Evolutionary conservation across 2,329 filamentous ascomycete genomes (phyloP), one percentile per base, ranked within the genome.

Genomic region (Beauveria rudraprayagi): DNA sequence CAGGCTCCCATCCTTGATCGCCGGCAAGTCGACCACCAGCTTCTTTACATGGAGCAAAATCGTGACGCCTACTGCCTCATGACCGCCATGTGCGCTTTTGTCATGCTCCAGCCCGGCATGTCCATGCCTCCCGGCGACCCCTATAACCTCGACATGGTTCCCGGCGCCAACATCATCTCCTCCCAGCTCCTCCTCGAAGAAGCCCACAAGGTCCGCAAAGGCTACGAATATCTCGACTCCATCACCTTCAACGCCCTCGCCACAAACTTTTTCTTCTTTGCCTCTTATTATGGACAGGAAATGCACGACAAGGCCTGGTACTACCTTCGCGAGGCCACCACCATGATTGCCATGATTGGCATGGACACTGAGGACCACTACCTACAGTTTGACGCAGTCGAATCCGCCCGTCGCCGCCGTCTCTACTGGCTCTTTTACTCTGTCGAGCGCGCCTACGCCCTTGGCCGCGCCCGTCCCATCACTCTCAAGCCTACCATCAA

Each of bases 181-280:
- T 86, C 85, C 40, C 84, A 85, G 57, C 74, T 88, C 44, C 76
- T 92, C 53, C 76, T 91, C 64, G 84, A 89, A 54, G 89, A 92
- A 71, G 80, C 82, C 1, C 70, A 86, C 17, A 79, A 83, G n/a
- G 84, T 87, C 5, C 80, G 85, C 60, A 86, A 85, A 69, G 81
- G 82, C 24, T 82, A 80, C 64, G 84, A 88, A 62, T 84, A 85
- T 64, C 76, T 83, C 37, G 82, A 84, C 56, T 75, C 75, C 16
- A 80, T 84, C 8, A 83, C 77, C 9, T 71, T 82, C 62, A 83
- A 84, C 66, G 81, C 77, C 50, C 71, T 90, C 14, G 84, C 86
- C 62, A 91, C 88, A n/a, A 91, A 87, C 59, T 91, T 90, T 72
- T 92, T 93, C 71, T 71, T 93, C 28, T 92, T 90, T 67, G 87